phyloP scores from a whole-genome alignment of 2,329 filamentous ascomycete species.

The Pseudogymnoascus sp. region DNA sequence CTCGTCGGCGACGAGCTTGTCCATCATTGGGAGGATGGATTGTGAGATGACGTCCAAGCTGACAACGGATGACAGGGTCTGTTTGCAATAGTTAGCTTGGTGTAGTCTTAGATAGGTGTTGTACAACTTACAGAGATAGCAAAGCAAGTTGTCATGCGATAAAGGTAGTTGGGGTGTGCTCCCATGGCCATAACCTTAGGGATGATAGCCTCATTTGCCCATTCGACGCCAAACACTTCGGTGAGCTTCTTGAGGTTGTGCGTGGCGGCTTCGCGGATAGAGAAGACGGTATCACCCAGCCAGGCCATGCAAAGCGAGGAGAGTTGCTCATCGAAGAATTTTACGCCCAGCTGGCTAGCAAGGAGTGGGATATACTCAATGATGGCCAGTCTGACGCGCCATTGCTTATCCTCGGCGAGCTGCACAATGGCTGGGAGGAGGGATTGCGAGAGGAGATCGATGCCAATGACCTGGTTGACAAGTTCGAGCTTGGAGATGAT shows the following conservation, averaged over 20 bases:
- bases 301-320: constrained; percentile 95
- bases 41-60: constrained; percentile 87
- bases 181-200: constrained; percentile 99
- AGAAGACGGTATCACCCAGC: constrained; percentile 97
- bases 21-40: constrained; percentile 91
- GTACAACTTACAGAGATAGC: constrained; percentile 78
- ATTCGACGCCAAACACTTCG: constrained; percentile 96
- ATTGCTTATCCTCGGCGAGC: constrained; percentile 97
- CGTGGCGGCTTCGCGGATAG: constrained; percentile 93
- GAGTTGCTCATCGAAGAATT: constrained; percentile 98
- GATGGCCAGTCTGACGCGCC: constrained; percentile 93
- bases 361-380: constrained; percentile 98
- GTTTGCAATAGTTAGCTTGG: constrained; percentile 19
- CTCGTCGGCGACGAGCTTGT: constrained; percentile 85
- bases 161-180: constrained; percentile 95
- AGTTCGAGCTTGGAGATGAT: constrained; percentile 99
- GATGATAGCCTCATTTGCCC: constrained; percentile 94
- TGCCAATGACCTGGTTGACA: constrained; percentile 97
- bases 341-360: constrained; percentile 87
- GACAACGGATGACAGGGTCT: constrained; percentile 92
- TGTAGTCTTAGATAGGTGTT: neutral
- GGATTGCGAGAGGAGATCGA: constrained; percentile 91
- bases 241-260: constrained; percentile 97
- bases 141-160: constrained; percentile 99
- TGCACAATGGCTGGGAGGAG: constrained; percentile 95